Percentiles rank a stretch among this genome's conserved stretches.
phyloP scores from a whole-genome alignment of 192 early-diverging fungal genomes.

The Chytriomyces hyalinus region DNA sequence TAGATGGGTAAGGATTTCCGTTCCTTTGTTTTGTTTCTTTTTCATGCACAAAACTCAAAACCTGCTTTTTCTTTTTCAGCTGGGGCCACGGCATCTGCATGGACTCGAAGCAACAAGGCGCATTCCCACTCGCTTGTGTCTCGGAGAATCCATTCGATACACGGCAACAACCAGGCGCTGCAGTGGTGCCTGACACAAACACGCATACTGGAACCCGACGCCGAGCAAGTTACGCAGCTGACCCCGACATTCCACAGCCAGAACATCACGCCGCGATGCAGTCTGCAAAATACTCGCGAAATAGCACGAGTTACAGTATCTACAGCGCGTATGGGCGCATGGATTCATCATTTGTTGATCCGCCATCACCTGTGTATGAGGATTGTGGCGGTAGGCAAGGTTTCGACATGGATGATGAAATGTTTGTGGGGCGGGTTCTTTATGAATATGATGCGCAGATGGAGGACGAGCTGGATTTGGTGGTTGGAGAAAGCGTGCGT shows the following conservation, averaged over 20 bases:
- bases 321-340: conserved; percentile 2
- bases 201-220: no score
- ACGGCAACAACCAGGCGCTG: no score
- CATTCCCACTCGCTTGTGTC: conserved; percentile 58
- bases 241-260: no score
- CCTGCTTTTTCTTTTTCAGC: no score
- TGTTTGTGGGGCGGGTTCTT: neutral
- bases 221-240: no score
- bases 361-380: neutral
- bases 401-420: neutral
- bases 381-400: neutral
- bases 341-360: neutral
- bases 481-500: neutral
- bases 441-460: neutral
- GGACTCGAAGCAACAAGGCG: conserved; percentile 54
- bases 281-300: neutral
- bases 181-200: no score
- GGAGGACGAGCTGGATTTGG: neutral
- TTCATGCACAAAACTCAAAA: no score
- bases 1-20: conserved; percentile 41
- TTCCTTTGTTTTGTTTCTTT: no score
- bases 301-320: neutral
- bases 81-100: conserved; percentile 58
- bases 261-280: no score
- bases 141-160: neutral